These are phyloP conservation scores for Carex littledalei DNA, from an alignment of 176 grass and related monocot genomes.

Conservation along the genomic window DNA sequence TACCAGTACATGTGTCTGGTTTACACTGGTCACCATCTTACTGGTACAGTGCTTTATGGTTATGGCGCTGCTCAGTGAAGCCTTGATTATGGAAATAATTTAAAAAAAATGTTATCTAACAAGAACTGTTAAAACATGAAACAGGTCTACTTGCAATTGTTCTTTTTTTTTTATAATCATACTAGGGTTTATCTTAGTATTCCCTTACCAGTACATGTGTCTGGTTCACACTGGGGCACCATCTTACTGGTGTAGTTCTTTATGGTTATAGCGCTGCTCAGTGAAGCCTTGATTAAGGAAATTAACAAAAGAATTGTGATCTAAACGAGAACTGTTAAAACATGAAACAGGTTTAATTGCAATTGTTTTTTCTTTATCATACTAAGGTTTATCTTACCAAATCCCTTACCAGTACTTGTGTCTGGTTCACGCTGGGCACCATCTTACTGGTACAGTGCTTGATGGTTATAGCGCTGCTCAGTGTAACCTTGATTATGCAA, in stretches of 20 bases:
- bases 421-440: background rate
- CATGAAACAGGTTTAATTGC: background rate
- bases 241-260: background rate
- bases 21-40: background rate
- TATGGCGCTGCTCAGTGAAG: background rate
- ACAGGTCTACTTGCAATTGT: background rate
- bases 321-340: background rate
- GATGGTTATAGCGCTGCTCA: background rate
- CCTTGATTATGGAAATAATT: background rate
- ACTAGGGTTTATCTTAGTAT: background rate
- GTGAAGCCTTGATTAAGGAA: background rate
- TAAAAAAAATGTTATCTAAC: background rate
- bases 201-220: background rate
- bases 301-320: too few species aligned
- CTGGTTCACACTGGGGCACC: background rate
- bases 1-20: background rate
- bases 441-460: background rate
- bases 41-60: background rate
- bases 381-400: background rate
- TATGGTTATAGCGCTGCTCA: background rate
- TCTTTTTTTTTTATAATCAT: background rate
- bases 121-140: background rate
- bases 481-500: background rate
- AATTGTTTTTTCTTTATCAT: too few species aligned
- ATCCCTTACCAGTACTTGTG: background rate